Evolutionary conservation across 2,329 filamentous ascomycete genomes (phyloP), one percentile per base, ranked within the genome.

Genomic region (Lasiodiplodia theobromae): DNA sequence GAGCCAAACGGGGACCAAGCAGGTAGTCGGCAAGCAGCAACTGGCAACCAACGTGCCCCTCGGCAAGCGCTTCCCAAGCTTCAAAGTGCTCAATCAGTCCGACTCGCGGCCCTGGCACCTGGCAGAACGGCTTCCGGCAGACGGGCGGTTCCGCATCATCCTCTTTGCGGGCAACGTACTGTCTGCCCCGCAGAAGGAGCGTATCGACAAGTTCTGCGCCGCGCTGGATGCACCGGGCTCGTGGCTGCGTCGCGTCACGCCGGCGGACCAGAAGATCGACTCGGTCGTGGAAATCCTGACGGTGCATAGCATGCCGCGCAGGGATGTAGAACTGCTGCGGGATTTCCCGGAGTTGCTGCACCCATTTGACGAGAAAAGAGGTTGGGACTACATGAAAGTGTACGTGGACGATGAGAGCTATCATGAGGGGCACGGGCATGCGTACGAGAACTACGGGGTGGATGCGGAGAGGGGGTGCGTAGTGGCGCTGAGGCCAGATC

Each of bases 401-500:
- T 84, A 81, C 71, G 83, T 82, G 34, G 83, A 85, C 67, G 83
- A 84, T 66, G 77, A 76, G 70, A 80, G 77, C 69, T 82, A 82
- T 69, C 78, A 82, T 69, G 77, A 81, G 69, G 81, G 80, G 10
- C 79, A 79, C 73, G 82, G 78, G 0, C 76, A 82, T 67, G 80
- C 82, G 25, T 86, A 91, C 73, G 79, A 84, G 68, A 83, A 82
- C 3, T 90, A 89, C 68, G 90, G 88, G 0, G 81, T 93, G 1
- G 82, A 88, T 71, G 75, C 71, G 21, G 79, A 85, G 66, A 77
- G 78, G 23, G 90, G 90, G 0, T 88, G 86, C 70, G 78, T 88
- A 4, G 85, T 91, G 0, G 79, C 89, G 1, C 80, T 89, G 2
- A 78, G 91, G 60, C 91, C 91, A 2, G 91, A 93, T 80, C 88